Base-by-base conservation (phyloP, 441 rosid genomes). In the Gossypium trilobum region DNA sequence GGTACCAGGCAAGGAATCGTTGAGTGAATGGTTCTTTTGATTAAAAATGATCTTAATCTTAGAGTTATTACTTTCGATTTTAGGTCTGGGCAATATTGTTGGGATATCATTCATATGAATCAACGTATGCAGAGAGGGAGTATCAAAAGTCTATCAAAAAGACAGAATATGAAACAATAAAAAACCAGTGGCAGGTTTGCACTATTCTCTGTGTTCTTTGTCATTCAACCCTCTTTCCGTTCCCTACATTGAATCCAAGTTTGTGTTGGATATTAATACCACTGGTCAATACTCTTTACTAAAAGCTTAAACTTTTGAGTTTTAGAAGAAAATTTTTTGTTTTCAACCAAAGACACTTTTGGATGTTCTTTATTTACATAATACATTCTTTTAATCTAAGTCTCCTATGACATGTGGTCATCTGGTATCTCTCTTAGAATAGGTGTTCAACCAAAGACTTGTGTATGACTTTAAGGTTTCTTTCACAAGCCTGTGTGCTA, bases 121-220 rank as follows among this genome's bases (percentile, higher is more conserved):
- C 98, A 36, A 90, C 98, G 0, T 84, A 84, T 75, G 96, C 97
- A 4, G 98, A 95, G 86, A 86, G 99, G 85, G 93, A 88, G 71
- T 90, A 83, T 77, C 87, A 79, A 54, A 86, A 71, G 77, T 80
- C 89, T 52, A 74, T 75, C 55, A 95, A 88, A 82, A 87, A 52
- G 82, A 74, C 71, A 16, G 98, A 91, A 83, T 93, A 90, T 74
- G 90, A 84, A 84, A 87, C 91, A 14, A 72, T 89, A 74, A 92
- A 92, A 83, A 78, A 70, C 71, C 98, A 95, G 83, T 95, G 99
- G 99, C 88, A 95, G 99, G 99, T 89, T 62, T 65, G 85, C 36
- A 72, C 22, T 36, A 64, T 51, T 78, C 23, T 10, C 31, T 50
- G 19, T 58, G 5, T 44, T 27, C 36, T 9, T 25, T 27, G 25